Percentiles rank a stretch among this genome's conserved stretches.
Evolutionary conservation across 106 monocot genomes (phyloP).

Genomic region (Apostasia shenzhenica): DNA sequence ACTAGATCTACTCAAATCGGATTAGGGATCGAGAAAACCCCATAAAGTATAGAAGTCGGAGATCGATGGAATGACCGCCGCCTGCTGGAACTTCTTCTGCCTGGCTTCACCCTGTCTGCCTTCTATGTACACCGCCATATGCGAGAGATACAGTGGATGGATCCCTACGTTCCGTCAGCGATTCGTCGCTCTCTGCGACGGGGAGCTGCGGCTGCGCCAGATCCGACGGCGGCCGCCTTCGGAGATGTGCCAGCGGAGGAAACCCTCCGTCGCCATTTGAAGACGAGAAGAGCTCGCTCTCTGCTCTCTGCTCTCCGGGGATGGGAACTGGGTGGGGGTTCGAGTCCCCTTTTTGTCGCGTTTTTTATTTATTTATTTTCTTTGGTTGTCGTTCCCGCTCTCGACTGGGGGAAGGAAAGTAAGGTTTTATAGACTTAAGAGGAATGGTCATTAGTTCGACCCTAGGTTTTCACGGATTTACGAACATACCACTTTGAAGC

Average conservation of each 20-base stretch:
- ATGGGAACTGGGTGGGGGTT: background rate
- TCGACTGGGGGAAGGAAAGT: constrained; percentile 1
- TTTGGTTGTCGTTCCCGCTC: constrained; percentile 3
- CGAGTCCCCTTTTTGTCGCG: background rate
- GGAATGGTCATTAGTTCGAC: background rate
- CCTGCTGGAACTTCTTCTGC: constrained; percentile 7
- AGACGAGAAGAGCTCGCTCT: background rate
- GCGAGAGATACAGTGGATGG: background rate
- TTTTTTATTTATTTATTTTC: background rate
- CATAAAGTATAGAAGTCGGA: background rate
- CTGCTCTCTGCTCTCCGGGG: background rate
- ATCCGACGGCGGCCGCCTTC: background rate
- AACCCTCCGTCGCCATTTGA: background rate
- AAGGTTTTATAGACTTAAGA: background rate
- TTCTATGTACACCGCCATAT: background rate
- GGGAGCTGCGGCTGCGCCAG: too few species aligned
- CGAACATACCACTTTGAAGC: background rate
- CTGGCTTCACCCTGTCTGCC: constrained; percentile 12
- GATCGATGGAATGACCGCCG: background rate
- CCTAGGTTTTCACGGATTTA: background rate
- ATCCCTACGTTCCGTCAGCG: background rate
- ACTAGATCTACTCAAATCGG: background rate
- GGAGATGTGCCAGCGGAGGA: background rate
- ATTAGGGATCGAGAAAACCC: constrained; percentile 5
- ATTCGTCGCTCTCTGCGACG: background rate